Conservation (phyloP, 2,329 filamentous ascomycete species). For the Neopestalotiopsis sp. region DNA sequence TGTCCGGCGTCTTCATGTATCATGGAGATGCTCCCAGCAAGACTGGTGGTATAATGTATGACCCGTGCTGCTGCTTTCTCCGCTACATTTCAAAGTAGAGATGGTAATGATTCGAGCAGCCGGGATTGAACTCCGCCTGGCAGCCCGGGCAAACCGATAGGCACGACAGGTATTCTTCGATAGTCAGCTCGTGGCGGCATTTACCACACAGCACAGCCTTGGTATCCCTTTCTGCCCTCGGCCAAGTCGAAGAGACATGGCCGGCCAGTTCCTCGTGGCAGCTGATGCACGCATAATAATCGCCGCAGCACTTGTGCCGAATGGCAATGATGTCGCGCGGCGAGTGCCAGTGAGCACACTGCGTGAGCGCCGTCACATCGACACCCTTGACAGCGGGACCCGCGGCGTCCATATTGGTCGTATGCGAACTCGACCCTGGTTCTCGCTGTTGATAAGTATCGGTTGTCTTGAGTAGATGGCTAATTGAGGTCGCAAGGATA, state of each 20-base stretch:
- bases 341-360: constrained; percentile 30
- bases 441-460: background rate
- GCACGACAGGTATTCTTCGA: constrained; percentile 25
- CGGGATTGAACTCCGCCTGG: constrained; percentile 27
- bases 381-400: constrained; percentile 23
- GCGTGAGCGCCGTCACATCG: constrained; percentile 23
- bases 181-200: constrained; percentile 25
- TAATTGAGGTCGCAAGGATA: too few species aligned
- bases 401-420: background rate
- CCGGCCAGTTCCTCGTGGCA: constrained; percentile 26
- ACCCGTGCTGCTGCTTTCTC: background rate
- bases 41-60: too few species aligned
- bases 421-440: background rate
- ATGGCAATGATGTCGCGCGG: constrained; percentile 30
- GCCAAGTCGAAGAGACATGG: constrained; percentile 25
- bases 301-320: constrained; percentile 28
- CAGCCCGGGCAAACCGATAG: constrained; percentile 24
- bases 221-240: constrained; percentile 19
- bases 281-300: constrained; percentile 30
- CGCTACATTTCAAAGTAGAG: constrained; percentile 27
- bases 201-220: constrained; percentile 27
- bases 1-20: too few species aligned
- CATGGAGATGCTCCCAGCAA: too few species aligned
- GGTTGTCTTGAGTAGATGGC: too few species aligned
- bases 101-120: constrained; percentile 27